Base-by-base conservation (phyloP, 805 yeast genomes). In the Suhomyces kilbournensis region DNA sequence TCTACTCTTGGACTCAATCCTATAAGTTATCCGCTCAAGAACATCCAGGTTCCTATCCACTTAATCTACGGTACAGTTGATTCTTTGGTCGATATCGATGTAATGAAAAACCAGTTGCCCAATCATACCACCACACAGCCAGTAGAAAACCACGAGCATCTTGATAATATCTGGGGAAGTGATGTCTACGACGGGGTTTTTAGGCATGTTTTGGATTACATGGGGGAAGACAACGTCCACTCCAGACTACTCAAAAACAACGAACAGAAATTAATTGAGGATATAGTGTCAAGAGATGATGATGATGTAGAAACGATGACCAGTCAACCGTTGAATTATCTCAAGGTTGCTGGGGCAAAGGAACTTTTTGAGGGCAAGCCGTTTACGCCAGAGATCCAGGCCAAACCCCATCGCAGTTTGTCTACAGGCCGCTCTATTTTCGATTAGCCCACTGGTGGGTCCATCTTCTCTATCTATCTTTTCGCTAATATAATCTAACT, bases 91-190 rank as follows among this genome's bases (percentile, higher is more conserved):
- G 96, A 92, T 62, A 89, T 93, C 43, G 79, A 85, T 8, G 84
- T 84, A 17, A 86, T 93, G 84, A 74, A 79, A 51, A 67, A 72
- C 6, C 88, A 87, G 58, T 72, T 93, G 38, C 96, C 97, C 0
- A 19, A 71, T 67, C 15, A 61, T 20, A 80, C 83, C 0, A 75
- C 78, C 12, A 77, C 81, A 3, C 71, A 82, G 12, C 85, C 88
- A 1, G 80, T 91, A 0, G 76, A 72, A 0, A 72, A 72, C n/a
- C 90, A 91, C 67, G 98, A 92, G 69, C 98, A 92, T 68, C 74
- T 92, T 63, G 98, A 93, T 64, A 81, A 93, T 51, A 70, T 92
- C 14, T 92, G 98, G 98, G 96, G 96, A 8, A 68, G 77, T 8
- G 82, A 84, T 49, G 89, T 87, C 3, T 55, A 60, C 15, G 61